phyloP scores from a whole-genome alignment of 306 rosid species.

The Sophora flavescens region DNA sequence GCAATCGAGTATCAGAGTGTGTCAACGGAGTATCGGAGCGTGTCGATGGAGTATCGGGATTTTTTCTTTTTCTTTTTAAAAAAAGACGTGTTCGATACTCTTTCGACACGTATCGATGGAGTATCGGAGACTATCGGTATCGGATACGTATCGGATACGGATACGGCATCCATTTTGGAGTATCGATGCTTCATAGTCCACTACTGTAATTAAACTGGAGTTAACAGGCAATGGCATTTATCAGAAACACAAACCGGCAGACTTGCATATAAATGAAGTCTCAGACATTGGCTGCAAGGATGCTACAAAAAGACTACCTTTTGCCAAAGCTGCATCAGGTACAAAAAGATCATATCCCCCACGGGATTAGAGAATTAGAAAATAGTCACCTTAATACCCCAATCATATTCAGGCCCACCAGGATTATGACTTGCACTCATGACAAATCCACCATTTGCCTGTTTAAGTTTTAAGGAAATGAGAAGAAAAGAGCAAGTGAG shows the following conservation, averaged over 20 bases:
- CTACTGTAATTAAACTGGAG: constrained; percentile 93
- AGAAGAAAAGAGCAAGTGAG: constrained; percentile 16
- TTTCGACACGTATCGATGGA: no score
- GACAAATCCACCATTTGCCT: constrained; percentile 99
- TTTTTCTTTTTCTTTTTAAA: no score
- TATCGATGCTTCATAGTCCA: no score
- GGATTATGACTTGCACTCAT: constrained; percentile 99
- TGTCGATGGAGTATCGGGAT: no score
- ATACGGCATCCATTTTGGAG: no score
- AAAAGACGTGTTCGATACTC: no score
- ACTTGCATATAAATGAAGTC: constrained; percentile 27
- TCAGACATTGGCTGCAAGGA: constrained; percentile 29
- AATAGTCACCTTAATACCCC: constrained; percentile 94
- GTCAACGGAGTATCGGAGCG: no score
- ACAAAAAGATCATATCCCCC: constrained; percentile 12
- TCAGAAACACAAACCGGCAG: constrained; percentile 47
- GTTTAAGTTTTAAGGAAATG: constrained; percentile 39
- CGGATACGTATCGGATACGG: no score
- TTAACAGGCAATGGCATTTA: constrained; percentile 42
- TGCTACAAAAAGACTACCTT: background rate
- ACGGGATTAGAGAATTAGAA: constrained; percentile 12
- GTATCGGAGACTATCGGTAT: no score
- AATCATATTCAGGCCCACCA: constrained; percentile 97
- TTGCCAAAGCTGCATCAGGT: background rate
- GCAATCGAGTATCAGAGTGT: no score